Conservation (phyloP, 2,329 filamentous ascomycete species). For the Aspergillus udagawae region DNA sequence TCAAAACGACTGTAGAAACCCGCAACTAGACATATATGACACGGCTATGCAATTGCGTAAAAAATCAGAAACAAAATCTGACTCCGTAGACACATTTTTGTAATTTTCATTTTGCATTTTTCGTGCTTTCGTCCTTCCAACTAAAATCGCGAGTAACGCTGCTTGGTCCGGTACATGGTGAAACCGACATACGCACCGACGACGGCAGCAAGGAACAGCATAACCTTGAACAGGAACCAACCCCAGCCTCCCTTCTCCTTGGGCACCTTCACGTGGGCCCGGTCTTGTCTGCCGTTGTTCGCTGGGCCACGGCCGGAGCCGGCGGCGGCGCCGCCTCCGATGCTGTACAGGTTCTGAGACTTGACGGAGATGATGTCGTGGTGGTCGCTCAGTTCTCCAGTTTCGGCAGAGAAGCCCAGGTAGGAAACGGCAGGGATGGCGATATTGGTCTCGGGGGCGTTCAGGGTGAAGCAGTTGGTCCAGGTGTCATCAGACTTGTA, state of each 20-base stretch:
- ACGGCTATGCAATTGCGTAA: constrained; percentile 18
- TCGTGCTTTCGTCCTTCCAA: neutral
- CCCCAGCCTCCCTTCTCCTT: constrained; percentile 52
- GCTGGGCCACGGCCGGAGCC: constrained; percentile 18
- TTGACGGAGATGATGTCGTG: constrained; percentile 90
- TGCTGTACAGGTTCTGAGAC: constrained; percentile 81
- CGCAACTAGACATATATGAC: constrained; percentile 13
- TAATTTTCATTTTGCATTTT: neutral
- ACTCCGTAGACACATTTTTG: constrained; percentile 8
- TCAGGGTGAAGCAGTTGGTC: constrained; percentile 79
- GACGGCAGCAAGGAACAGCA: constrained; percentile 67
- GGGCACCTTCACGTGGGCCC: constrained; percentile 14
- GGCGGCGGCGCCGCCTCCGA: constrained; percentile 20
- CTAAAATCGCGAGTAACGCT: constrained; percentile 45
- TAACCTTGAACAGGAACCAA: constrained; percentile 75
- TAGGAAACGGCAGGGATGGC: constrained; percentile 72
- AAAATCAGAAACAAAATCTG: constrained; percentile 9
- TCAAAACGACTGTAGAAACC: constrained; percentile 7
- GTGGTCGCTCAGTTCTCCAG: constrained; percentile 93
- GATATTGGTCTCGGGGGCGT: constrained; percentile 58
- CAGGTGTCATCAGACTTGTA: constrained; percentile 89
- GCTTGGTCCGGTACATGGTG: constrained; percentile 69
- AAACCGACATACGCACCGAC: constrained; percentile 80
- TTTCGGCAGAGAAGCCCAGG: constrained; percentile 67
- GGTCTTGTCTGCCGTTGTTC: constrained; percentile 22